Evolutionary conservation across 768 basidiomycete species (phyloP), one percentile per base, ranked within the genome.

Genomic region (Tephrocybe sp.): DNA sequence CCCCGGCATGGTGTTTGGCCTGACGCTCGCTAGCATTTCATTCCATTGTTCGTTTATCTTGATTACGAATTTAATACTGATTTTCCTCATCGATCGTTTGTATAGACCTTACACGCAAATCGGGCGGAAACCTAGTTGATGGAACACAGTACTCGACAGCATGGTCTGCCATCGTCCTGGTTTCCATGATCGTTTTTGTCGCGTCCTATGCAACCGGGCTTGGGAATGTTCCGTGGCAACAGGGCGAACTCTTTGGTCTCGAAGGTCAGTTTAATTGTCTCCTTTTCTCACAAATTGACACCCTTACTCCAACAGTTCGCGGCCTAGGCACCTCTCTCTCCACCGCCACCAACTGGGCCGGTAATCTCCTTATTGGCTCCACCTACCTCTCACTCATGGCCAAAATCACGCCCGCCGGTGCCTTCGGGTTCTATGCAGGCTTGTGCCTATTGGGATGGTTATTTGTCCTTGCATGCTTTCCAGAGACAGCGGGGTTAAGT

Each of bases 221-320:
- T 13, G 89, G 89, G 0, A 88, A 89, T 58, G 82, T 90, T 2
- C 90, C 90, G 0, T 92, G 90, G 90, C 88, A 90, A 59, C 90
- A 91, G 64, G 89, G 88, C 36, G 90, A 92, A 62, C 75, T 93
- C 9, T 92, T 92, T 68, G 73, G 77, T 16, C 77, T 92, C 31
- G 87, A 90, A 74, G 82, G 83, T 80, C 34, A 24, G 67, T 62
- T 9, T 89, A 89, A 63, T 57, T 87, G 39, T 89, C 87, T 68
- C 89, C 89, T 0, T 73, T 90, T 47, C 67, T 91, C 39, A 88
- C 89, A 70, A 88, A 74, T 87, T 44, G 87, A 22, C 32, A 27
- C 9, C 27, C 24, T 26, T 36, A 26, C 9, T 18, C 38, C 1
- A 5, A 9, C 47, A 85, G 85, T 88, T 15, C 80, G 89, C 42